Evolutionary conservation across 2,329 filamentous ascomycete species (phyloP), one percentile per base, ranked within the genome.

Genomic region (Apiospora arundinis): DNA sequence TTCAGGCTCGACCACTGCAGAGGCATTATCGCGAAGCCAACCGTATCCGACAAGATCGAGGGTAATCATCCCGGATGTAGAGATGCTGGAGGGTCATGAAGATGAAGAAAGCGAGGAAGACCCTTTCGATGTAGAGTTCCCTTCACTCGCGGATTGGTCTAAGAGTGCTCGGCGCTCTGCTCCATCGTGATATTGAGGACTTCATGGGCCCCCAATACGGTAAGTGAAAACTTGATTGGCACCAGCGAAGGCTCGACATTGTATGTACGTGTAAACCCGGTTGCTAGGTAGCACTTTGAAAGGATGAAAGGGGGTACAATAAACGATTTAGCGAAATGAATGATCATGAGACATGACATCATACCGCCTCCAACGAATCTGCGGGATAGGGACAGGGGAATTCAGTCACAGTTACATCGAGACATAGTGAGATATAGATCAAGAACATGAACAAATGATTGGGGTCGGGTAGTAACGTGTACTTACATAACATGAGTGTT

Each of bases 11-110:
- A n/a, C 56, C 32, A 32, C 18, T 40, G 56, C 21, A 18, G 56
- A 63, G 32, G 32, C 7, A 11, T n/a, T 40, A 5, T 5, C 18
- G 28, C 56, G 56, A 8, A 63, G 56, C 21, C 40, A 67, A 12
- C 65, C 65, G 40, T 67, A 67, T 16, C 40, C 65, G 28, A 67
- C 65, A n/a, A 67, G 65, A 46, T 28, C n/a, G 18, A 18, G 42
- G 44, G 25, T 23, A 4, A 45, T 25, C n/a, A 44, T 67, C 9
- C 8, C 28, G 32, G 56, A 63, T 63, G 21, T 14, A 12, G 18
- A 63, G 21, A n/a, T 40, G 21, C 4, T 63, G 28, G 32, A 63
- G 2, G n/a, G n/a, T 12, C 18, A 40, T 2, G 18, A n/a, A 6
- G 42, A 12, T 11, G 63, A 45, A 8, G n/a, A 21, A 0, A 37